phyloP scores from a whole-genome alignment of 148 eudicot species.

The Vaccinium darrowii region DNA sequence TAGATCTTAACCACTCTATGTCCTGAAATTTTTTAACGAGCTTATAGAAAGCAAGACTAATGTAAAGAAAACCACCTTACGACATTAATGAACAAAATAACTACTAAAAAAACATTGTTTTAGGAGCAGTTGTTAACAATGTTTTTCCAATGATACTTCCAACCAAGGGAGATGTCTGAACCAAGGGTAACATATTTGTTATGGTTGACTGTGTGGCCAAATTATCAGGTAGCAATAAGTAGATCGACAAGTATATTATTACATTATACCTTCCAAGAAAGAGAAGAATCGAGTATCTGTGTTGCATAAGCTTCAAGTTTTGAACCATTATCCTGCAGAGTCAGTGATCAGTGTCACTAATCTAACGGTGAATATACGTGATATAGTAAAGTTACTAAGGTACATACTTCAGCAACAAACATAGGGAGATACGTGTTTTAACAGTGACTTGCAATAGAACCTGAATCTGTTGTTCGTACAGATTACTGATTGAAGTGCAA shows the following conservation, averaged over 20 bases:
- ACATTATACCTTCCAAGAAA: conserved; percentile 67
- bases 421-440: neutral
- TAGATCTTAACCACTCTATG: too few relatives aligned
- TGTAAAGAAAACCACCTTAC: neutral
- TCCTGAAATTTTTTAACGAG: too few relatives aligned
- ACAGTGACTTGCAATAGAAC: neutral
- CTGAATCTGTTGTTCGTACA: neutral
- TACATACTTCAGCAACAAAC: neutral
- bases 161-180: neutral
- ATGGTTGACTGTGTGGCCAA: neutral
- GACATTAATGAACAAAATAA: neutral
- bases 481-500: too few relatives aligned
- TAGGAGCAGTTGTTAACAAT: neutral
- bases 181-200: neutral
- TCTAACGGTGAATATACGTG: neutral
- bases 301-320: conserved; percentile 62
- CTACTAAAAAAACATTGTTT: too few relatives aligned
- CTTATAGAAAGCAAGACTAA: too few relatives aligned
- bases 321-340: conserved; percentile 67
- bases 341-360: neutral
- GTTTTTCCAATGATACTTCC: neutral
- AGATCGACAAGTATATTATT: neutral
- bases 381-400: neutral
- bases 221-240: neutral
- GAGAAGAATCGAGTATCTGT: conserved; percentile 42